Conservation (phyloP, 2,329 filamentous ascomycete species). For the Magnaporthales sp. region DNA sequence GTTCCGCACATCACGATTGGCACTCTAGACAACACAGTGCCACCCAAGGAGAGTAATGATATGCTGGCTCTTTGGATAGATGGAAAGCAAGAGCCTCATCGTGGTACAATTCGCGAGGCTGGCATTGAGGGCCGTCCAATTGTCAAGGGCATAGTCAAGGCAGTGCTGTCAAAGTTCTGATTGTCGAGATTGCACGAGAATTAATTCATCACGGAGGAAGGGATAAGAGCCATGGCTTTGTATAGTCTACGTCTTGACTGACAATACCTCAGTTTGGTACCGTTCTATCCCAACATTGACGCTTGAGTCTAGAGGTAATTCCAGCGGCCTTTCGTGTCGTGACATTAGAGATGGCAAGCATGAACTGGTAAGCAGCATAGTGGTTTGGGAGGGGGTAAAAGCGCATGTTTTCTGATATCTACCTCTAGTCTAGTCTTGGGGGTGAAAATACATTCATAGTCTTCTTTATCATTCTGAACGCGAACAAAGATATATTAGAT, state of each 20-base stretch:
- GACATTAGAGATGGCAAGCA: background rate
- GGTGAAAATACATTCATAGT: background rate
- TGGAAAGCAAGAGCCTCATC: conserved; percentile 24
- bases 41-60: conserved; percentile 92
- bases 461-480: background rate
- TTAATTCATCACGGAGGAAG: background rate
- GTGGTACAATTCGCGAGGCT: conserved; percentile 35
- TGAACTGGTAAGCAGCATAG: background rate
- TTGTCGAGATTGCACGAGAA: background rate
- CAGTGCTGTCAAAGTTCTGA: conserved; percentile 35
- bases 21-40: conserved; percentile 64
- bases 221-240: background rate
- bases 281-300: background rate
- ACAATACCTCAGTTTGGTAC: background rate
- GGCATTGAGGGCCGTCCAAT: conserved; percentile 39
- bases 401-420: background rate
- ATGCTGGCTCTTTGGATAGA: conserved; percentile 66
- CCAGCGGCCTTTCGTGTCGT: background rate
- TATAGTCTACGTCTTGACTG: background rate
- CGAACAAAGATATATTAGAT: background rate
- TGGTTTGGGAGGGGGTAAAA: background rate
- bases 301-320: background rate
- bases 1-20: conserved; percentile 87
- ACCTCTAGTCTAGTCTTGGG: too few species aligned
- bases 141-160: conserved; percentile 37